A percentile compares a stretch with the other conserved stretches of the same genome.
Conservation (phyloP, 2,329 filamentous ascomycete species). For the Diaporthe sp. region DNA sequence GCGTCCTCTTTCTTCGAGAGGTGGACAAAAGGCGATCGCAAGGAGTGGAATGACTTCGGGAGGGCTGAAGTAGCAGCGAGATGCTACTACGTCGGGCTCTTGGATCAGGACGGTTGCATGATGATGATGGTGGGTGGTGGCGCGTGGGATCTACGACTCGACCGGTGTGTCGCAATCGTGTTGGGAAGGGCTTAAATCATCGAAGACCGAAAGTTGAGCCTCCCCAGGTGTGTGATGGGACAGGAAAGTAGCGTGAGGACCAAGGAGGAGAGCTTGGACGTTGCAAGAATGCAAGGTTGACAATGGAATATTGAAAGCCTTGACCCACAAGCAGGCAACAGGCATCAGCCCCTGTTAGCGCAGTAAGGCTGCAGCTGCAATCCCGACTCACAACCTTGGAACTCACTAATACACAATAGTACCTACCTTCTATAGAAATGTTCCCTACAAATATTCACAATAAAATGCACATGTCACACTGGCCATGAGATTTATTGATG, state of each 20-base stretch:
- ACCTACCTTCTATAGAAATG: not conserved
- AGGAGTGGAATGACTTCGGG: not conserved
- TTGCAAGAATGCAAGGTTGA: not conserved
- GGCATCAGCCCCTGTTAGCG: conserved; percentile 18
- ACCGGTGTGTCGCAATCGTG: conserved; percentile 23
- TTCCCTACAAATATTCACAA: no score
- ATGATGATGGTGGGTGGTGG: conserved; percentile 36
- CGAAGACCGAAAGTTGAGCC: not conserved
- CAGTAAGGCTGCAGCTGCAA: conserved; percentile 23
- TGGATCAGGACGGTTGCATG: conserved; percentile 34
- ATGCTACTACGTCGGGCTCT: conserved; percentile 36
- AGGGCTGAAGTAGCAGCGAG: conserved; percentile 34
- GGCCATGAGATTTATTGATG: not conserved
- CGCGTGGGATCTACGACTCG: conserved; percentile 29
- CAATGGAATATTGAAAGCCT: conserved; percentile 20
- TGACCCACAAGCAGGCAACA: conserved; percentile 7
- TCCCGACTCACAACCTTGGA: not conserved
- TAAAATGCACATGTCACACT: no score
- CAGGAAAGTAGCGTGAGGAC: not conserved
- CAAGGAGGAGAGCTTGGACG: not conserved
- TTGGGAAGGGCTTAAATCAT: not conserved
- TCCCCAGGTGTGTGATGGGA: not conserved
- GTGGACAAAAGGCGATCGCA: not conserved
- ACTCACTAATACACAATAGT: not conserved
- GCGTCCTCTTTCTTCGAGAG: not conserved